A percentile compares a stretch with the other conserved stretches of the same genome.
These are phyloP conservation scores for Neurospora sp. DNA, from an alignment of 495 filamentous ascomycete genomes.

Conservation along the genomic window DNA sequence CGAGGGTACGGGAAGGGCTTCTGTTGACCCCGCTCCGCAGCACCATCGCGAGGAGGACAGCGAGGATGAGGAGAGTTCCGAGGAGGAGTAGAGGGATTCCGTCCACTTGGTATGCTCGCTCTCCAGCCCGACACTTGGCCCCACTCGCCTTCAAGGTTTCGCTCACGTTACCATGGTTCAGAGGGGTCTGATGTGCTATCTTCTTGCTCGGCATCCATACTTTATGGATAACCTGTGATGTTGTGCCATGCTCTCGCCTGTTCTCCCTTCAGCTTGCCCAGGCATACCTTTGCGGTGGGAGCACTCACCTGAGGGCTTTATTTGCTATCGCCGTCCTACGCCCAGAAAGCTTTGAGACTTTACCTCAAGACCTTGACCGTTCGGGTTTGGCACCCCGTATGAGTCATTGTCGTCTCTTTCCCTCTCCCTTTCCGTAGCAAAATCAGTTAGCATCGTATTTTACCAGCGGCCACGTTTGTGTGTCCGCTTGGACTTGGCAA, in stretches of 20 bases:
- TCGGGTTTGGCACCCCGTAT: not conserved
- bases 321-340: not conserved
- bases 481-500: not conserved
- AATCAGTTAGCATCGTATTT: not conserved
- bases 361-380: not conserved
- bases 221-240: not conserved
- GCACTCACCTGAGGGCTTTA: not conserved
- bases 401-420: not conserved
- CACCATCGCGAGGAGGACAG: slow-evolving; percentile 28
- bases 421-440: not conserved
- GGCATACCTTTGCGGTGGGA: not conserved
- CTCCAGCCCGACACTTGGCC: not conserved
- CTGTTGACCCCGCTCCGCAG: slow-evolving; percentile 9
- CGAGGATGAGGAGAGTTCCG: slow-evolving; percentile 27
- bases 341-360: not conserved
- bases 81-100: slow-evolving; percentile 20
- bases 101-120: not conserved
- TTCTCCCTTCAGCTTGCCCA: not conserved
- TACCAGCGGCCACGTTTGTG: not conserved
- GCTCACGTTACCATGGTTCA: not conserved
- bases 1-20: slow-evolving; percentile 19
- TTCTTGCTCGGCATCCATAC: not conserved
- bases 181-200: not conserved
- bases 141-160: not conserved
- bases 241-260: not conserved